Evolutionary conservation across 2,329 filamentous ascomycete genomes (phyloP).

Genomic region (Blastomyces parvus): DNA sequence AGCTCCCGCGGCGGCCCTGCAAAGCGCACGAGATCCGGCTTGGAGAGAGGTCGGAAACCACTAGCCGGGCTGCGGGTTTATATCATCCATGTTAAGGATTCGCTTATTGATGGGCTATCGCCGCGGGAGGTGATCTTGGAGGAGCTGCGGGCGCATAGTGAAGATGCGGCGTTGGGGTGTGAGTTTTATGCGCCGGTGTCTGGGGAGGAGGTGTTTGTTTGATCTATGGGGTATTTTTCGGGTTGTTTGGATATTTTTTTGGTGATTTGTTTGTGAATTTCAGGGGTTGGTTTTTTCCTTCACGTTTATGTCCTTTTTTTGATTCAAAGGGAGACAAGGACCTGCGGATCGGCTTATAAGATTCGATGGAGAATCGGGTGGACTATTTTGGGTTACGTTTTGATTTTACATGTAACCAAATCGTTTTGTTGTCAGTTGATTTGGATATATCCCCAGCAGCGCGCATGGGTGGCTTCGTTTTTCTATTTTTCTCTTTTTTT

Average conservation of each 20-base stretch:
- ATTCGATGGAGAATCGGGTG: too few relatives aligned
- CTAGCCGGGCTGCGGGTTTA: constrained; percentile 69
- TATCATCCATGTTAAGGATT: constrained; percentile 91
- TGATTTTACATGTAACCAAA: too few relatives aligned
- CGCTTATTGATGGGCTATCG: constrained; percentile 58
- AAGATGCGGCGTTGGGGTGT: constrained; percentile 60
- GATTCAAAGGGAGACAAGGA: too few relatives aligned
- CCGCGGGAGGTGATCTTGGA: constrained; percentile 58
- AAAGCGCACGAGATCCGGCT: neutral
- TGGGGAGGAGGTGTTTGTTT: constrained; percentile 49
- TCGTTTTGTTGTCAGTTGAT: too few relatives aligned
- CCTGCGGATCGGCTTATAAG: too few relatives aligned
- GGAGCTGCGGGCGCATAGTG: constrained; percentile 59
- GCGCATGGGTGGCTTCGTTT: too few relatives aligned
- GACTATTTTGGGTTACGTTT: too few relatives aligned
- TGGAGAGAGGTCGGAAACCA: constrained; percentile 27
- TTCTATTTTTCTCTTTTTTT: too few relatives aligned
- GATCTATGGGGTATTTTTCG: constrained; percentile 7
- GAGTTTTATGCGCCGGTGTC: constrained; percentile 63
- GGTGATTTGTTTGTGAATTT: too few relatives aligned
- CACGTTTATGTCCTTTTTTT: too few relatives aligned
- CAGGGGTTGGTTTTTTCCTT: too few relatives aligned
- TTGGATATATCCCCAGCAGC: neutral
- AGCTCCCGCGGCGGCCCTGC: neutral
- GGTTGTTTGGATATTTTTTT: neutral